Conservation (phyloP, 2,329 filamentous ascomycete species). For the Tetracladium maxilliforme region DNA sequence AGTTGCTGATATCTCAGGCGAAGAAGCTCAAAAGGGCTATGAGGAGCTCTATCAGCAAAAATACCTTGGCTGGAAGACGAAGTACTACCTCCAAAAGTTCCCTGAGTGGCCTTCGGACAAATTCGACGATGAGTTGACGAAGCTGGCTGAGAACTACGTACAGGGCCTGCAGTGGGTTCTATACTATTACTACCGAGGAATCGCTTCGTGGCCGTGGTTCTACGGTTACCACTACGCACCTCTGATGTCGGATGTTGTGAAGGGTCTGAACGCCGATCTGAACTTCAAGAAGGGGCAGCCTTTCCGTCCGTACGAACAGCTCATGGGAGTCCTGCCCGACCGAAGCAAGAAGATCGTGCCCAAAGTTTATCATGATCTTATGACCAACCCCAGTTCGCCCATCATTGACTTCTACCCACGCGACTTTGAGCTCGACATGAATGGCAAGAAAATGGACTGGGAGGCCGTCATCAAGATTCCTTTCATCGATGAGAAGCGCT, state of each 20-base stretch:
- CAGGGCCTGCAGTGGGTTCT: slow-evolving; percentile 96
- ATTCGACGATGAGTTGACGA: slow-evolving; percentile 65
- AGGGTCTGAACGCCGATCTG: slow-evolving; percentile 73
- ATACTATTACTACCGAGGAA: slow-evolving; percentile 94
- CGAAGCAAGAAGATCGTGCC: slow-evolving; percentile 96
- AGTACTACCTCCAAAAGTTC: slow-evolving; percentile 85
- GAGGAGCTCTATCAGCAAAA: slow-evolving; percentile 81
- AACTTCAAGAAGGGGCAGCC: slow-evolving; percentile 91
- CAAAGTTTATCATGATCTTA: slow-evolving; percentile 71
- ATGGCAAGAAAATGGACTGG: slow-evolving; percentile 99
- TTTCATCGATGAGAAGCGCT: slow-evolving; percentile 85
- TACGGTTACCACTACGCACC: slow-evolving; percentile 95
- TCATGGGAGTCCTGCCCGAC: slow-evolving; percentile 96
- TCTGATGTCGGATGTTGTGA: slow-evolving; percentile 90
- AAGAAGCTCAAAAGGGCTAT: slow-evolving; percentile 66
- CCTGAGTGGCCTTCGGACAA: slow-evolving; percentile 77
- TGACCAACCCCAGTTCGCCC: slow-evolving; percentile 80
- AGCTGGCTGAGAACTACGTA: slow-evolving; percentile 89
- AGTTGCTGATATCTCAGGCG: slow-evolving; percentile 63
- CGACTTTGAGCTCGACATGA: slow-evolving; percentile 97
- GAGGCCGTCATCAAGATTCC: slow-evolving; percentile 98
- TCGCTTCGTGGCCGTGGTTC: slow-evolving; percentile 98
- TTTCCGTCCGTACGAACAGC: slow-evolving; percentile 86
- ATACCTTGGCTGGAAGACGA: slow-evolving; percentile 85
- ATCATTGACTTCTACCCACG: slow-evolving; percentile 97